Evolutionary conservation across 805 yeast genomes (phyloP).

Genomic region (Zygosaccharomyces lentus): DNA sequence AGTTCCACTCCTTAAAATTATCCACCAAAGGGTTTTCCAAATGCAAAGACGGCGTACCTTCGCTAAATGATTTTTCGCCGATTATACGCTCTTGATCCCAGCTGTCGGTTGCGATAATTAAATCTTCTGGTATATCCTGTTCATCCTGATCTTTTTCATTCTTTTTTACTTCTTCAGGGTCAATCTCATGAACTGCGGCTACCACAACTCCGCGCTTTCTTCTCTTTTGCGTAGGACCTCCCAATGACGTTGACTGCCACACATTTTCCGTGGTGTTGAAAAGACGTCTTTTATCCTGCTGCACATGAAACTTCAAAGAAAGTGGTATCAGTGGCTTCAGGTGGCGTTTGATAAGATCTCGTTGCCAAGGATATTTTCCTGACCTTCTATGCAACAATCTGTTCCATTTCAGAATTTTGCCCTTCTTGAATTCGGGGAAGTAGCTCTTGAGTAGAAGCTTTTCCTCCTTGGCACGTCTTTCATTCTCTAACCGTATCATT

Average conservation of each 20-base stretch:
- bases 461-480: conserved; percentile 31
- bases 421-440: conserved; percentile 50
- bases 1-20: conserved; percentile 33
- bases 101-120: conserved; percentile 65
- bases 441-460: conserved; percentile 41
- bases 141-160: conserved; percentile 20
- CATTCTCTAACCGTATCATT: conserved; percentile 13
- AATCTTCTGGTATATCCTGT: conserved; percentile 44
- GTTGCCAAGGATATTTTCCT: conserved; percentile 45
- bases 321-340: conserved; percentile 45
- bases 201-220: conserved; percentile 21
- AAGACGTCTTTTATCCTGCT: conserved; percentile 46
- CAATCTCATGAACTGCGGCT: conserved; percentile 25
- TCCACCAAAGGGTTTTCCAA: conserved; percentile 22
- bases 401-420: conserved; percentile 52
- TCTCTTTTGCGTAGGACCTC: conserved; percentile 5
- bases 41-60: not conserved
- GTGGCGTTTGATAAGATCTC: conserved; percentile 17
- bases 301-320: conserved; percentile 49
- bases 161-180: conserved; percentile 20
- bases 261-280: conserved; percentile 36
- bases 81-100: conserved; percentile 71
- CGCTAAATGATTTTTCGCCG: conserved; percentile 33
- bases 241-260: conserved; percentile 9
- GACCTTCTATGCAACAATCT: conserved; percentile 48